phyloP scores from a whole-genome alignment of 306 rosid species.

The Rubus idaeus region DNA sequence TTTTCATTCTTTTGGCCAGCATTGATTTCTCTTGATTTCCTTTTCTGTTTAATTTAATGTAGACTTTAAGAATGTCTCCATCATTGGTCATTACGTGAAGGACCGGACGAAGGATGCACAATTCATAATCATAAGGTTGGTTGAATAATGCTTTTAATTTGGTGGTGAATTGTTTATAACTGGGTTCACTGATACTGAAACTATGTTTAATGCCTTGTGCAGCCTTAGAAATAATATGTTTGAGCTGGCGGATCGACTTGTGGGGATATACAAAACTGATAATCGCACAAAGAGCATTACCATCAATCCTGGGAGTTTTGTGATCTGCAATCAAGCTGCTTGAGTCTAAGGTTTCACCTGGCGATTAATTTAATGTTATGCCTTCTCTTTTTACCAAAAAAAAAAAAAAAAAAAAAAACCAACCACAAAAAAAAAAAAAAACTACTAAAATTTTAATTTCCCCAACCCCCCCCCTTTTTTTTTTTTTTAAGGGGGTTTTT shows the following conservation, averaged over 20 bases:
- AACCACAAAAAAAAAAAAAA: too few relatives aligned
- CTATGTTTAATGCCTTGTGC: slow-evolving; percentile 21
- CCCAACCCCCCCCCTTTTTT: too few relatives aligned
- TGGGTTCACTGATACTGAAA: background rate
- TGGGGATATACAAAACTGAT: slow-evolving; percentile 91
- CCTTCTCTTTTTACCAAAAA: too few relatives aligned
- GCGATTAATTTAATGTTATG: too few relatives aligned
- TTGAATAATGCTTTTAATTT: slow-evolving; percentile 1
- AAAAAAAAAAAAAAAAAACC: too few relatives aligned
- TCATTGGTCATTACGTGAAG: slow-evolving; percentile 90
- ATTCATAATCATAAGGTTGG: slow-evolving; percentile 81
- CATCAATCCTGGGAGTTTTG: slow-evolving; percentile 56
- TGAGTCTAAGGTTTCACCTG: background rate
- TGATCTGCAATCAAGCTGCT: background rate
- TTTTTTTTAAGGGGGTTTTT: too few relatives aligned
- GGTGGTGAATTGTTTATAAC: background rate
- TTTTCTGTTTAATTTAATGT: slow-evolving; percentile 14
- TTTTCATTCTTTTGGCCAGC: slow-evolving; percentile 1
- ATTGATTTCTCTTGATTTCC: slow-evolving; percentile 13
- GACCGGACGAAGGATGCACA: slow-evolving; percentile 94
- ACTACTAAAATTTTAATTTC: too few relatives aligned
- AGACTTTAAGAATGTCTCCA: slow-evolving; percentile 96
- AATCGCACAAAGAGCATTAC: slow-evolving; percentile 96
- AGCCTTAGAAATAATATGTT: slow-evolving; percentile 97
- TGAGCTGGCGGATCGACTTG: slow-evolving; percentile 92